Conservation (phyloP, 305 asterid genomes). For the Fraxinus ornus region DNA sequence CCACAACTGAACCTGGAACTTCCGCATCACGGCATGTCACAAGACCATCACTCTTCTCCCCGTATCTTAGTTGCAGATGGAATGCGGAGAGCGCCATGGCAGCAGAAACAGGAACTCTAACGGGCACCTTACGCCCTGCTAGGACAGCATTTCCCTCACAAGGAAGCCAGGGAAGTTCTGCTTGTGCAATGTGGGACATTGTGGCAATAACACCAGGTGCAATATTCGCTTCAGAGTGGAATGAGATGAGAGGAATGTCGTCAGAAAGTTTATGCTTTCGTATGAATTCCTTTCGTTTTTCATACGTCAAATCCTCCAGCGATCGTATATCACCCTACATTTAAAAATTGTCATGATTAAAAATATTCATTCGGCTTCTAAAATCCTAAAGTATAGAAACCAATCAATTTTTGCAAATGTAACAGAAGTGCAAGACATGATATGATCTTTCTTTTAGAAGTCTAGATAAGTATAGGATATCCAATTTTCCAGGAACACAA, state of each 20-base stretch:
- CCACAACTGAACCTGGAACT: slow-evolving; percentile 91
- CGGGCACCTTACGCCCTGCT: slow-evolving; percentile 63
- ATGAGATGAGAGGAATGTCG: slow-evolving; percentile 69
- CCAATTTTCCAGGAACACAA: neutral
- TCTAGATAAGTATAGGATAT: neutral
- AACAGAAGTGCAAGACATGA: neutral
- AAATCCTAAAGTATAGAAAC: neutral
- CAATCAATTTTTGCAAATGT: neutral
- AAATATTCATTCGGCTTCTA: neutral
- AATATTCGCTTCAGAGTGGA: slow-evolving; percentile 74
- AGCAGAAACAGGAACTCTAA: slow-evolving; percentile 74
- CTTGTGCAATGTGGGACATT: slow-evolving; percentile 87
- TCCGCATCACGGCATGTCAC: slow-evolving; percentile 95
- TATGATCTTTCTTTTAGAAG: neutral
- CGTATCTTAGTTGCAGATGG: slow-evolving; percentile 73
- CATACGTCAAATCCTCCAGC: slow-evolving; percentile 83
- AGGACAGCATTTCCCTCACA: slow-evolving; percentile 33
- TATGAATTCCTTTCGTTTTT: slow-evolving; percentile 72
- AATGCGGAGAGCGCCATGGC: slow-evolving; percentile 73
- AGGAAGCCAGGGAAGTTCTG: slow-evolving; percentile 59
- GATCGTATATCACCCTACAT: slow-evolving; percentile 80
- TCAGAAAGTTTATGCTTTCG: slow-evolving; percentile 64
- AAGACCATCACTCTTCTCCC: slow-evolving; percentile 94
- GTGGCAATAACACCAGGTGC: slow-evolving; percentile 68
- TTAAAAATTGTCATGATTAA: neutral